These are phyloP conservation scores for Mycena latifolia DNA, from an alignment of 768 basidiomycete genomes.

Conservation along the genomic window DNA sequence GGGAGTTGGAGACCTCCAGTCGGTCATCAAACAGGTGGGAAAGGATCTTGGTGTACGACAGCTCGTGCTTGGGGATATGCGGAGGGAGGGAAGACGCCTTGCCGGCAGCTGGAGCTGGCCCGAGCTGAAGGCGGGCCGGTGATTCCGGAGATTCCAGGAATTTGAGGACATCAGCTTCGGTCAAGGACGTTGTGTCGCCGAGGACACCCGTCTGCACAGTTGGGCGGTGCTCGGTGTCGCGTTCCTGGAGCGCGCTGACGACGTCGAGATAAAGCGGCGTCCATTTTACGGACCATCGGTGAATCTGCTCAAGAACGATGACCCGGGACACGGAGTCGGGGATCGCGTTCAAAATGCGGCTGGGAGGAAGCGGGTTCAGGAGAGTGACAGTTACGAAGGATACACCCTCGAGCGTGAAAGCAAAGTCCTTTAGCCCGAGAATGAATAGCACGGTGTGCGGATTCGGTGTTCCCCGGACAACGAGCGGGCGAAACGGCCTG, in stretches of 20 bases:
- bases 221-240: constrained; percentile 61
- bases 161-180: constrained; percentile 59
- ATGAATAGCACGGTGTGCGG: constrained; percentile 79
- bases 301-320: constrained; percentile 86
- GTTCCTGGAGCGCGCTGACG: constrained; percentile 76
- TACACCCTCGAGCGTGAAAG: constrained; percentile 65
- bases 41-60: constrained; percentile 92
- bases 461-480: constrained; percentile 61
- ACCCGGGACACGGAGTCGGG: constrained; percentile 75
- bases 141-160: constrained; percentile 58
- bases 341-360: constrained; percentile 68
- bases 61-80: constrained; percentile 90
- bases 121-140: constrained; percentile 63
- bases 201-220: constrained; percentile 73
- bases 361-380: constrained; percentile 76
- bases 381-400: constrained; percentile 75
- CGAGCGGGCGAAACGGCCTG: constrained; percentile 70
- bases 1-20: constrained; percentile 89
- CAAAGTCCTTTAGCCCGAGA: constrained; percentile 66
- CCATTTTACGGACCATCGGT: constrained; percentile 86
- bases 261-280: constrained; percentile 89
- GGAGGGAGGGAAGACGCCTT: constrained; percentile 53
- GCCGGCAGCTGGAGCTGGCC: constrained; percentile 44
- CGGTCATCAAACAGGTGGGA: constrained; percentile 82
- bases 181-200: constrained; percentile 58